Conservation (phyloP, 257 asterid genomes). For the Rauvolfia tetraphylla region DNA sequence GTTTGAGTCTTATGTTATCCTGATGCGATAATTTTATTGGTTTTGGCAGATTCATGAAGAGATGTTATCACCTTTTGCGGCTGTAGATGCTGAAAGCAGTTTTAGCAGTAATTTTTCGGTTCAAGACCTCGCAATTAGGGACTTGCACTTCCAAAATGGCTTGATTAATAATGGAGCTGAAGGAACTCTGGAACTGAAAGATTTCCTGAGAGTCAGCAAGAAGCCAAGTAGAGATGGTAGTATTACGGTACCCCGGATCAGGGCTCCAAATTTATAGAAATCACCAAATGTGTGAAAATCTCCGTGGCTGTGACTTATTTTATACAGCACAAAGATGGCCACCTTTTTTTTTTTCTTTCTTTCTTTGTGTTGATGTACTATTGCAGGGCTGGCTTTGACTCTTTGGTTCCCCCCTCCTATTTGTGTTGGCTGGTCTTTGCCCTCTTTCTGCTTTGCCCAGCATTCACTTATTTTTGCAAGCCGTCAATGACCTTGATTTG, state of each 20-base stretch:
- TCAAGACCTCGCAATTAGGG: slow-evolving; percentile 22
- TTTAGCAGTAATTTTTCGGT: slow-evolving; percentile 18
- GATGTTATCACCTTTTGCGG: slow-evolving; percentile 19
- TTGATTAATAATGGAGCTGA: slow-evolving; percentile 2
- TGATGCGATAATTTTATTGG: slow-evolving; percentile 5
- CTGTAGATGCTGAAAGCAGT: slow-evolving; percentile 25
- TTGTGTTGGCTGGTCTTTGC: background rate
- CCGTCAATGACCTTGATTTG: background rate
- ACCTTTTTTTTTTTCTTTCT: background rate
- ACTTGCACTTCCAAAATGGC: slow-evolving; percentile 14
- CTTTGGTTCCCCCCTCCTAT: background rate
- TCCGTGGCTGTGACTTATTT: background rate
- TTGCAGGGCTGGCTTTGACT: background rate
- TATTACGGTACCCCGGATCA: slow-evolving; percentile 6
- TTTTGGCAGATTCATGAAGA: slow-evolving; percentile 49
- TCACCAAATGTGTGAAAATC: background rate
- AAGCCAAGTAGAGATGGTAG: background rate
- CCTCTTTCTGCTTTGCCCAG: background rate
- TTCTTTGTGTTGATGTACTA: no score
- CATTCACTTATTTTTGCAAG: background rate
- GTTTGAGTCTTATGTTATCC: background rate
- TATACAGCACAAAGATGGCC: background rate
- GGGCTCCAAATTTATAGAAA: slow-evolving; percentile 4
- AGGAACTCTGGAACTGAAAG: background rate
- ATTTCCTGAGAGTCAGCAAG: background rate